Base-by-base conservation (phyloP, 192 early-diverging fungal genomes). In the Tieghemiomyces parasiticus region DNA sequence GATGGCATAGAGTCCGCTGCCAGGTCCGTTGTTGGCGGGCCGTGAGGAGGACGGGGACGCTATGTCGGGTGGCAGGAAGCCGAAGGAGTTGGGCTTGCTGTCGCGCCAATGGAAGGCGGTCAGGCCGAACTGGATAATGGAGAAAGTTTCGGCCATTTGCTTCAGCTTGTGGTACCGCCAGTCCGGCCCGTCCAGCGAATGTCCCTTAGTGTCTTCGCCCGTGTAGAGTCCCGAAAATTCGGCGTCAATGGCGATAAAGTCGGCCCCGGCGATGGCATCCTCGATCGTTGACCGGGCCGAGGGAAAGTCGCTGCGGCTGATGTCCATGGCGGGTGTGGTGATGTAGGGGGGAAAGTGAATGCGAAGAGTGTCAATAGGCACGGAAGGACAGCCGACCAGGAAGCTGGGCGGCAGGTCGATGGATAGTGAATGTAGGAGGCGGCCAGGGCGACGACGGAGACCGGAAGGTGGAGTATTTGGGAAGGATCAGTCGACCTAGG, bases 121-220 rank as follows among this genome's bases (percentile, higher is more conserved):
- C 33, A 97, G 64, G 0, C 94, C 94, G 28, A 84, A 82, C 68
- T 97, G 94, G 35, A 83, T 72, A 22, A 90, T 78, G 16, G 71
- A 68, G 52, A 75, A 84, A 2, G 69, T 42, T 35, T 71, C 60
- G 20, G 81, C 76, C 12, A 75, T 71, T 19, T 54, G 29, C n/a
- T 65, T 58, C n/a, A 75, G 59, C 70, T 82, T 81, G 14, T 60
- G 66, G 54, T 84, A 85, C 22, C 83, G 79, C 47, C 74, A 66
- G 59, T 83, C 69, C 13, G 58, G 51, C 20, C 73, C 67, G 67
- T 85, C 83, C 46, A 71, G 50, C 22, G 59, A 35, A n/a, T 24
- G 28, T 24, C 13, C 28, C 14, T 68, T 51, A 3, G 6, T 38
- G 4, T 34, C 35, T 35, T 42, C 35, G 9, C 34, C 35, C 3